Base-by-base conservation (phyloP, 352 stramenopile species). In the Globisporangium cederbergense region DNA sequence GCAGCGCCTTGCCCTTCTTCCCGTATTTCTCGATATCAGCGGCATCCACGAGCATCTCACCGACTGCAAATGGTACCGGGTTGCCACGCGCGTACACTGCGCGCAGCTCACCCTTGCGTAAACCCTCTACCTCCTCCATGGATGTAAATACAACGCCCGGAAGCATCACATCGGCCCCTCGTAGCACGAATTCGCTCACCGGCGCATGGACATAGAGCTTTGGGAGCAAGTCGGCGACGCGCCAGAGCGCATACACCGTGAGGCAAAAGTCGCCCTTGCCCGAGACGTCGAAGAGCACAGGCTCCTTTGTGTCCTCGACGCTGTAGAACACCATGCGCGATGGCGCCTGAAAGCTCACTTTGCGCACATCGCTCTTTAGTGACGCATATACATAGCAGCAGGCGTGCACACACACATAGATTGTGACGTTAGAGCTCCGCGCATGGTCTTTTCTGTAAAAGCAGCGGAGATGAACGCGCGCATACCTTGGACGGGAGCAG, bases 131-230 rank as follows among this genome's bases (percentile, higher is more conserved):
- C 46, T 92, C 72, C 18, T 92, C 80, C 10, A 55, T 34, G 2
- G 71, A 82, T 45, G 77, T 55, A 50, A 91, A 87, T 7, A 96
- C 77, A 2, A 96, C 85, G 4, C 87, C 87, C 0, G 87, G 87
- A 42, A 93, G 71, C 87, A 96, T 96, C 53, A 93, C 83, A 53
- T 94, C 87, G 0, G 87, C 87, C 8, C 87, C 87, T 38, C 85
- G 78, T 28, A 96, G 65, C 42, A 94, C 77, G 34, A 89, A 96
- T 52, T 90, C 72, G 54, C 87, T 96, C 70, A 92, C 87, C 3
- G 84, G 83, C 11, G 83, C 83, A 58, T 96, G 83, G 40, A 96
- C 84, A 34, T 75, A 60, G 46, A 96, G 60, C 30, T 66, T 57
- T 8, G 83, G 85, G 42, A 95, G 66, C 25, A 93, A 54, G 25